Evolutionary conservation across 441 rosid genomes (phyloP).

Genomic region (Adansonia grandidieri): DNA sequence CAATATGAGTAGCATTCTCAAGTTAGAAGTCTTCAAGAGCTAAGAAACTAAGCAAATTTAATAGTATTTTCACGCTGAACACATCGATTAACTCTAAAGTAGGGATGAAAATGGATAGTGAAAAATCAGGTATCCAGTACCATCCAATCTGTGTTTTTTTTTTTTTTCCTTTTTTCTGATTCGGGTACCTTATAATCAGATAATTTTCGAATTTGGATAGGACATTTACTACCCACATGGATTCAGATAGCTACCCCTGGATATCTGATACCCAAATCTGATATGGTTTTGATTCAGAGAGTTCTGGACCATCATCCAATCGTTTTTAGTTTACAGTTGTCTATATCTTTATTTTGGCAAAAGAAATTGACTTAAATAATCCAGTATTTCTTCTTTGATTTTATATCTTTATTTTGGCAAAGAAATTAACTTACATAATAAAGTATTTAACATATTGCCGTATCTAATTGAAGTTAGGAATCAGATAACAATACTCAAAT

Average conservation of each 20-base stretch:
- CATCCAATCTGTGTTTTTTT: neutral
- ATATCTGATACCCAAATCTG: neutral
- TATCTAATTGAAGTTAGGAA: neutral
- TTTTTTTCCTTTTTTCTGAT: too few species aligned
- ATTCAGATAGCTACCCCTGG: neutral
- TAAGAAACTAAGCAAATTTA: neutral
- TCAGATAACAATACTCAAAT: neutral
- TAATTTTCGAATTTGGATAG: neutral
- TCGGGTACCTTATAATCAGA: neutral
- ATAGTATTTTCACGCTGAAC: conserved; percentile 16
- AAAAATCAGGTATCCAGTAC: neutral
- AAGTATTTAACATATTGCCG: neutral
- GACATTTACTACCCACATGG: neutral
- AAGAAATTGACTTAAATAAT: conserved; percentile 11
- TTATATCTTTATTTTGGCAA: neutral
- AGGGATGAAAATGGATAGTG: neutral
- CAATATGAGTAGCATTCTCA: neutral
- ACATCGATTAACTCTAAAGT: neutral
- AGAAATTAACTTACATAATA: neutral
- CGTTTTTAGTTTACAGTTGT: neutral
- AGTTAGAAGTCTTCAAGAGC: neutral
- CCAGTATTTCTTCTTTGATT: conserved; percentile 3
- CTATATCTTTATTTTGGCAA: conserved; percentile 2
- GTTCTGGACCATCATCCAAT: neutral
- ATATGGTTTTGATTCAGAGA: neutral